These are phyloP conservation scores for Monilinia aucupariae DNA, from an alignment of 2,329 filamentous ascomycete genomes.

Conservation along the genomic window DNA sequence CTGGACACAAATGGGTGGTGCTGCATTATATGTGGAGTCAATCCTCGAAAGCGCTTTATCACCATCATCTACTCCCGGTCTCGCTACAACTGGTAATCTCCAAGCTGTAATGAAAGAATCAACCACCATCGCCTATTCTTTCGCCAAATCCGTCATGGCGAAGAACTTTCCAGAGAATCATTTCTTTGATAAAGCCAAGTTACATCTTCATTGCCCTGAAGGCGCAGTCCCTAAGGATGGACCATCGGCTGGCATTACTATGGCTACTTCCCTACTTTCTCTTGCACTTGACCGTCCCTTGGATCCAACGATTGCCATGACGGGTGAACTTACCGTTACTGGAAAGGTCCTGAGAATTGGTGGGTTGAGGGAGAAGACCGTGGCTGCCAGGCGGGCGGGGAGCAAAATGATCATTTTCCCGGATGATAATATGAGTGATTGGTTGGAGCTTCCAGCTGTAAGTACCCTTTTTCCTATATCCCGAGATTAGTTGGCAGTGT, in stretches of 20 bases:
- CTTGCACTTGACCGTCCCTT: slow-evolving; percentile 74
- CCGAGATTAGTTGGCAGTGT: too few species aligned
- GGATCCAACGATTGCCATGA: slow-evolving; percentile 91
- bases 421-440: slow-evolving; percentile 90
- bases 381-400: slow-evolving; percentile 85
- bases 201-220: slow-evolving; percentile 95
- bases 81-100: slow-evolving; percentile 91
- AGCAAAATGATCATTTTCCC: slow-evolving; percentile 94
- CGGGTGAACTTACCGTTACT: slow-evolving; percentile 91
- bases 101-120: slow-evolving; percentile 99
- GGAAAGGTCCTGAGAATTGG: slow-evolving; percentile 95
- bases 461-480: slow-evolving; percentile 38
- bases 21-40: slow-evolving; percentile 94
- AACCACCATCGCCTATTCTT: slow-evolving; percentile 90
- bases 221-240: slow-evolving; percentile 95
- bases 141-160: slow-evolving; percentile 83
- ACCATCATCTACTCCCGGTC: slow-evolving; percentile 65
- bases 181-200: slow-evolving; percentile 92
- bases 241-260: slow-evolving; percentile 89
- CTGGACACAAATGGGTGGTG: slow-evolving; percentile 96
- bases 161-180: slow-evolving; percentile 81
- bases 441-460: slow-evolving; percentile 95
- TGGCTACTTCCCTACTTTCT: slow-evolving; percentile 89
- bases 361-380: slow-evolving; percentile 92
- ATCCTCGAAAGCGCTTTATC: slow-evolving; percentile 82